These are phyloP conservation scores for Fusarium nematophilum DNA, from an alignment of 2,329 filamentous ascomycete species.

Conservation along the genomic window DNA sequence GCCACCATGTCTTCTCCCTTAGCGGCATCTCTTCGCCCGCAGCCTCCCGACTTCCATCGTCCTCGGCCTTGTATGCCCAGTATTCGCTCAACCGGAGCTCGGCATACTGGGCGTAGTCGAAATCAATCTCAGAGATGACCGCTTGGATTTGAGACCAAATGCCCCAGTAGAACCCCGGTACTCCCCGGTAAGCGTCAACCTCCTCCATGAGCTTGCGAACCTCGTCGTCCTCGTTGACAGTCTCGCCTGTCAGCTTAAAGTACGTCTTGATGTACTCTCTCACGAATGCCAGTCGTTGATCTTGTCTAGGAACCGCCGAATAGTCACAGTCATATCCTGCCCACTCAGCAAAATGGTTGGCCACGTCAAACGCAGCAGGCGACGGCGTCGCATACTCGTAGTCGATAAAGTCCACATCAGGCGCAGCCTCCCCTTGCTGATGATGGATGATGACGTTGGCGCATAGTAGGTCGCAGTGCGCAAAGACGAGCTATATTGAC, in stretches of 20 bases:
- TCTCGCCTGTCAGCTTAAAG: conserved; percentile 61
- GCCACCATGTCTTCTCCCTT: conserved; percentile 83
- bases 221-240: conserved; percentile 68
- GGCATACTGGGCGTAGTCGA: conserved; percentile 94
- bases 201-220: conserved; percentile 78
- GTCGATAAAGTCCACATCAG: conserved; percentile 83
- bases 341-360: conserved; percentile 99
- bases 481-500: conserved; percentile 78
- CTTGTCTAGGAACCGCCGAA: conserved; percentile 79
- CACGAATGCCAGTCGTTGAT: conserved; percentile 83
- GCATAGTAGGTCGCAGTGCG: conserved; percentile 94
- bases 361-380: conserved; percentile 93
- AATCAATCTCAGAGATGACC: conserved; percentile 93
- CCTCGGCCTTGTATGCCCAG: conserved; percentile 87
- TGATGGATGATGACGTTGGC: conserved; percentile 93
- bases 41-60: conserved; percentile 68
- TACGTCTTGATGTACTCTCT: conserved; percentile 85
- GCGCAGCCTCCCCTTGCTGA: conserved; percentile 48
- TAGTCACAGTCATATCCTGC: conserved; percentile 96
- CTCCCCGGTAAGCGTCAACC: conserved; percentile 87
- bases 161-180: conserved; percentile 92
- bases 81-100: conserved; percentile 90
- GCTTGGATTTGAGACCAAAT: conserved; percentile 97
- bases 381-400: conserved; percentile 98
- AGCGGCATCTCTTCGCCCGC: conserved; percentile 72